Conservation (phyloP, 257 asterid species). For the Plantago elongata region DNA sequence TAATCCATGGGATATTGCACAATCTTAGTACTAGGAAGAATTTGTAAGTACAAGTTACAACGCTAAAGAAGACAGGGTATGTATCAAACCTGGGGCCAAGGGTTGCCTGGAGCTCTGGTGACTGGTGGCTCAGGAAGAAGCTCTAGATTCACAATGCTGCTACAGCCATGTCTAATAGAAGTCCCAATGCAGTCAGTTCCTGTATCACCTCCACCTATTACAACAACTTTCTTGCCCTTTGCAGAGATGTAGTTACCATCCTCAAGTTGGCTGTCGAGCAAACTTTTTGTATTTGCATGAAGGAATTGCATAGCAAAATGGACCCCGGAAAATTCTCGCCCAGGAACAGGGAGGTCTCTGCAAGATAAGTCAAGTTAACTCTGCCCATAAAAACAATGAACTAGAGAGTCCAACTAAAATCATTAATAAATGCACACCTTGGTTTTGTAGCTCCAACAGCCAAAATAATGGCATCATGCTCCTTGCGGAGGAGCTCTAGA, state of each 20-base stretch:
- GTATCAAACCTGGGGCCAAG: slow-evolving; percentile 95
- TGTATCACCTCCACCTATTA: slow-evolving; percentile 99
- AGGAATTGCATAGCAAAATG: slow-evolving; percentile 99
- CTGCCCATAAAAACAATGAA: background rate
- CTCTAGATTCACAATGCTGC: slow-evolving; percentile 67
- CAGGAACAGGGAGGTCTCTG: slow-evolving; percentile 98
- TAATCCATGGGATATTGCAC: background rate
- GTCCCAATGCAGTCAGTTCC: slow-evolving; percentile 98
- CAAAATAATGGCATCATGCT: slow-evolving; percentile 78
- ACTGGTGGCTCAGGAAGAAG: slow-evolving; percentile 95
- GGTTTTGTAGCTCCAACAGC: slow-evolving; percentile 98
- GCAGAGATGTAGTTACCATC: slow-evolving; percentile 93
- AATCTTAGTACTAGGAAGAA: background rate
- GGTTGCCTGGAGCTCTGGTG: slow-evolving; percentile 89
- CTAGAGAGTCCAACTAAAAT: background rate
- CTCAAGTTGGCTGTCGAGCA: slow-evolving; percentile 85
- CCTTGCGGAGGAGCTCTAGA: slow-evolving; percentile 61
- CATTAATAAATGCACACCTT: slow-evolving; percentile 41
- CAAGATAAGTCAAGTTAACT: slow-evolving; percentile 20
- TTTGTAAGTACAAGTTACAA: background rate
- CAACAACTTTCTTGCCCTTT: slow-evolving; percentile 90
- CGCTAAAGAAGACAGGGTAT: background rate
- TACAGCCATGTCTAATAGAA: slow-evolving; percentile 93
- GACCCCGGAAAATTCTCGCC: slow-evolving; percentile 87
- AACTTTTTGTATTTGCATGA: slow-evolving; percentile 91